phyloP scores from a whole-genome alignment of 2,329 filamentous ascomycete species.

The Alternaria hordeiaustralica region DNA sequence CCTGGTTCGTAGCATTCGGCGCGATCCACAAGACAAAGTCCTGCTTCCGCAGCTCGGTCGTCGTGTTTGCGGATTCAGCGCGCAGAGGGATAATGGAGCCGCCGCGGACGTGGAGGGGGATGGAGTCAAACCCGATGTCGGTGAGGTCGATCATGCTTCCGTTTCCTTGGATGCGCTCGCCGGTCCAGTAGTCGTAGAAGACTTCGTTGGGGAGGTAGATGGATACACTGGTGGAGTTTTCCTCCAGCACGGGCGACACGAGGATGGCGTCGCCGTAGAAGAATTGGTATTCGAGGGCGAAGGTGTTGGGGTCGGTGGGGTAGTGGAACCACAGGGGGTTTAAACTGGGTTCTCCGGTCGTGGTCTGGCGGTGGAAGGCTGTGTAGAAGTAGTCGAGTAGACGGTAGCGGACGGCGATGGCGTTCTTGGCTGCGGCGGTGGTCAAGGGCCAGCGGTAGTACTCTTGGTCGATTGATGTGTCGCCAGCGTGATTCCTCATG shows the following conservation, averaged over 20 bases:
- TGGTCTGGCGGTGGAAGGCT: conserved; percentile 65
- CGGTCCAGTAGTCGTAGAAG: conserved; percentile 67
- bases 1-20: conserved; percentile 66
- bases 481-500: conserved; percentile 73
- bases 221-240: conserved; percentile 59
- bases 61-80: conserved; percentile 64
- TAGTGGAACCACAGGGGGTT: conserved; percentile 76
- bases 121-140: conserved; percentile 58
- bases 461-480: conserved; percentile 66
- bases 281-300: conserved; percentile 61
- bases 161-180: conserved; percentile 55
- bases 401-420: conserved; percentile 73
- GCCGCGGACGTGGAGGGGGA: conserved; percentile 70
- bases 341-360: conserved; percentile 68
- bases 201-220: conserved; percentile 64
- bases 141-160: conserved; percentile 54
- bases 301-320: conserved; percentile 61
- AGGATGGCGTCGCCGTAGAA: conserved; percentile 65
- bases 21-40: conserved; percentile 77
- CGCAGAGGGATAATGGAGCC: conserved; percentile 69
- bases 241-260: conserved; percentile 62
- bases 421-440: conserved; percentile 67
- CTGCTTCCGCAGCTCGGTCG: conserved; percentile 66
- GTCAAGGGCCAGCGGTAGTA: conserved; percentile 60
- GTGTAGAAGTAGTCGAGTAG: conserved; percentile 82